phyloP scores from a whole-genome alignment of 1,139 yeast genomes.

The Nakaseomyces delphensis region DNA sequence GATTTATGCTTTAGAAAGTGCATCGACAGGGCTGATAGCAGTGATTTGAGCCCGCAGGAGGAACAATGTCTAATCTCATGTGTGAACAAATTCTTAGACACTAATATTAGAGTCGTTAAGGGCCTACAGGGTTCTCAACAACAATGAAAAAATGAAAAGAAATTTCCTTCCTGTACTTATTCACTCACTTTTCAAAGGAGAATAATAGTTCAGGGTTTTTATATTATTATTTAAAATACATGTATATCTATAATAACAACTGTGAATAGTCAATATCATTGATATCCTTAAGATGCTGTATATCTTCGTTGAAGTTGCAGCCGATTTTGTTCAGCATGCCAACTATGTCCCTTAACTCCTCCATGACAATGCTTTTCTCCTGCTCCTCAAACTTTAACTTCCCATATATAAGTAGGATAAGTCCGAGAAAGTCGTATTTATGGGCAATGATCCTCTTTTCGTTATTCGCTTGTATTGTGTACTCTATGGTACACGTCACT shows the following conservation, averaged over 20 bases:
- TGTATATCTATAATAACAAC: background rate
- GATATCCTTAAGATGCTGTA: background rate
- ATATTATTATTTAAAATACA: background rate
- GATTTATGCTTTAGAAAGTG: slow-evolving; percentile 89
- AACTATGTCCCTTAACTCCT: background rate
- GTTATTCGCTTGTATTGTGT: slow-evolving; percentile 13
- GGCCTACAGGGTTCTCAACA: slow-evolving; percentile 32
- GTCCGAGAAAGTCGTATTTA: slow-evolving; percentile 23
- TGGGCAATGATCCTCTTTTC: slow-evolving; percentile 20
- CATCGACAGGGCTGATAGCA: slow-evolving; percentile 46
- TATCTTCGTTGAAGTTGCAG: background rate
- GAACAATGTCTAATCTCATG: slow-evolving; percentile 72
- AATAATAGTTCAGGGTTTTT: too few relatives aligned
- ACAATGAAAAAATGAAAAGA: too few relatives aligned
- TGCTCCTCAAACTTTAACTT: slow-evolving; percentile 23
- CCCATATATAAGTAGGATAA: slow-evolving; percentile 17
- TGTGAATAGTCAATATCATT: slow-evolving; percentile 5
- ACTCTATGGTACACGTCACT: slow-evolving; percentile 12
- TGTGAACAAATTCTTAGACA: slow-evolving; percentile 76
- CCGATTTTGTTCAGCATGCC: background rate
- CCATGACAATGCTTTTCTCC: background rate
- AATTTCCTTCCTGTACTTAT: too few relatives aligned
- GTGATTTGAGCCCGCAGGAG: slow-evolving; percentile 49
- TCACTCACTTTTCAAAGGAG: too few relatives aligned
- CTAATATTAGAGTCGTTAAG: slow-evolving; percentile 77